phyloP scores from a whole-genome alignment of 768 basidiomycete species.

The Auricularia sp. region DNA sequence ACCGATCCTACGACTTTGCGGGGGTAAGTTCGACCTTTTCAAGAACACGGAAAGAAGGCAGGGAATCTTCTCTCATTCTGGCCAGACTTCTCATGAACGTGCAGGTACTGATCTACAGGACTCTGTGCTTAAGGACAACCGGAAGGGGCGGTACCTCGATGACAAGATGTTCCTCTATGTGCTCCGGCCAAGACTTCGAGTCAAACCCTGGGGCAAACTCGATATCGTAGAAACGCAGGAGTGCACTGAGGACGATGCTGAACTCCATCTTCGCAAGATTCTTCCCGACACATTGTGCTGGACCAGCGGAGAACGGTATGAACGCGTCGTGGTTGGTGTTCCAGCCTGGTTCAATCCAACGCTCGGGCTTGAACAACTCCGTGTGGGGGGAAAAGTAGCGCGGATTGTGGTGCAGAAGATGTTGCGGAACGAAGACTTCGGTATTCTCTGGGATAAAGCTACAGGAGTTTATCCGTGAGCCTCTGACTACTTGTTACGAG shows the following conservation, averaged over 20 bases:
- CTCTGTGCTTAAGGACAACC: too few relatives aligned
- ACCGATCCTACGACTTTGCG: too few relatives aligned
- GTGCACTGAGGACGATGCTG: background rate
- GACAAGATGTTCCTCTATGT: background rate
- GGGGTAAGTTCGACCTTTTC: too few relatives aligned
- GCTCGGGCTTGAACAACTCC: constrained; percentile 33
- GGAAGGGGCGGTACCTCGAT: background rate
- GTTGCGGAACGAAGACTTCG: constrained; percentile 32
- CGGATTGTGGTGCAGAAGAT: constrained; percentile 36
- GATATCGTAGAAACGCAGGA: background rate
- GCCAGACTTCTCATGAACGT: too few relatives aligned
- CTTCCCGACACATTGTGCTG: constrained; percentile 42
- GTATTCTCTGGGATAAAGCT: constrained; percentile 40
- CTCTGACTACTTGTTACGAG: too few relatives aligned
- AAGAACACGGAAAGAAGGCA: too few relatives aligned
- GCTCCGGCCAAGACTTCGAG: background rate
- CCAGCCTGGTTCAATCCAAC: constrained; percentile 23
- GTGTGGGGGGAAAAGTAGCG: constrained; percentile 38
- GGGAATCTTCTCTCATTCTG: too few relatives aligned
- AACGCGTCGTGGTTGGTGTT: constrained; percentile 26
- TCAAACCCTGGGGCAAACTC: background rate
- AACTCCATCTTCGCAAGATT: constrained; percentile 26
- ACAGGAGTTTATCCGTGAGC: too few relatives aligned
- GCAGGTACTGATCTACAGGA: too few relatives aligned
- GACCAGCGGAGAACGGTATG: constrained; percentile 37